phyloP scores from a whole-genome alignment of 805 yeast species.

The Candida oleophila region DNA sequence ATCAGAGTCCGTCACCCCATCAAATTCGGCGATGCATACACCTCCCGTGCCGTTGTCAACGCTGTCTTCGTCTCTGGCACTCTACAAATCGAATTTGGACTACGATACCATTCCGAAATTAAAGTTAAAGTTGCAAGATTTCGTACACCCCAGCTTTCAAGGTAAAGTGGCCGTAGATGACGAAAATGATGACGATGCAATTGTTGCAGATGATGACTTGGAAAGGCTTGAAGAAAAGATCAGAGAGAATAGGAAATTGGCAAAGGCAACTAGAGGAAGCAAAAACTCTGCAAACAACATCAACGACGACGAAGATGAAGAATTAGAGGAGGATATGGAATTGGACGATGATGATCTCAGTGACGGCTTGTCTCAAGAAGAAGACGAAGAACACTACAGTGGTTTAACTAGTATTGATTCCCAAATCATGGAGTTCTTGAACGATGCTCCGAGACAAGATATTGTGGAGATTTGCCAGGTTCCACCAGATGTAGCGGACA shows the following conservation, averaged over 20 bases:
- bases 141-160: constrained; percentile 8
- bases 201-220: constrained; percentile 31
- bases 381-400: constrained; percentile 29
- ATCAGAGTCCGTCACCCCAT: constrained; percentile 6
- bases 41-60: background rate
- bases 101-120: background rate
- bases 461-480: constrained; percentile 78
- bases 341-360: constrained; percentile 44
- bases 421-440: constrained; percentile 73
- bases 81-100: background rate
- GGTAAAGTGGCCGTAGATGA: constrained; percentile 6
- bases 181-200: constrained; percentile 11
- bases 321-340: constrained; percentile 18
- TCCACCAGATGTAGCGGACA: constrained; percentile 61
- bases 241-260: constrained; percentile 28
- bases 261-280: constrained; percentile 11
- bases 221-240: constrained; percentile 41
- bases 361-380: constrained; percentile 50
- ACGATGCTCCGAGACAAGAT: constrained; percentile 72
- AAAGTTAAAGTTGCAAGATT: constrained; percentile 11
- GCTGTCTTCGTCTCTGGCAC: background rate
- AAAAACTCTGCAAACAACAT: constrained; percentile 7
- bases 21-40: constrained; percentile 3
- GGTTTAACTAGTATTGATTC: constrained; percentile 54
- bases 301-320: constrained; percentile 44